A percentile compares a stretch with the other conserved stretches of the same genome.
These are phyloP conservation scores for Amyloporia xantha DNA, from an alignment of 768 basidiomycete species.

Conservation along the genomic window DNA sequence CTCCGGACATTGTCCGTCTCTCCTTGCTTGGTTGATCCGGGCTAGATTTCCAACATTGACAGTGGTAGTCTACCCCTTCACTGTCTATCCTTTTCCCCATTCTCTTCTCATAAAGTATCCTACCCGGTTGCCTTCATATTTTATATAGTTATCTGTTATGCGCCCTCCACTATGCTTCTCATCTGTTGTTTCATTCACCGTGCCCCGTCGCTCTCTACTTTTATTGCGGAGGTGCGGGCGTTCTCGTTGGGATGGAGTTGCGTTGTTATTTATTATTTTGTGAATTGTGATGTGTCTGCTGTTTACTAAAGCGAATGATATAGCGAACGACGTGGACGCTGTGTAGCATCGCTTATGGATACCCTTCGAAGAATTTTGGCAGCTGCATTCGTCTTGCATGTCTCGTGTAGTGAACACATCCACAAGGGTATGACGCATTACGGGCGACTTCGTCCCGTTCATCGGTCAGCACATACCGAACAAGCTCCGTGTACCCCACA, in stretches of 20 bases:
- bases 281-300: not conserved
- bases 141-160: conserved; percentile 2
- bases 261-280: conserved; percentile 1
- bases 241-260: conserved; percentile 3
- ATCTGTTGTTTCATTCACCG: conserved; percentile 1
- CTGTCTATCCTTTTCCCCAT: conserved; percentile 8
- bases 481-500: too few species aligned
- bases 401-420: too few species aligned
- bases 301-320: not conserved
- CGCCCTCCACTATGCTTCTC: not conserved
- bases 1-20: conserved; percentile 14
- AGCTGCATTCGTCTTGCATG: not conserved
- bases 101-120: conserved; percentile 3
- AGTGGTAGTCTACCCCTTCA: conserved; percentile 3
- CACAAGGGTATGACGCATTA: too few species aligned
- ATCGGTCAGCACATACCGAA: too few species aligned
- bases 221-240: not conserved
- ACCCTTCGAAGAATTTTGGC: not conserved
- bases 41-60: conserved; percentile 12
- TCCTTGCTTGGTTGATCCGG: conserved; percentile 16
- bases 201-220: not conserved
- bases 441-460: too few species aligned
- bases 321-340: conserved; percentile 5
- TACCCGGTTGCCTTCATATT: not conserved
- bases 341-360: not conserved